phyloP scores from a whole-genome alignment of 129 eudicot species.

The Silybum marianum region DNA sequence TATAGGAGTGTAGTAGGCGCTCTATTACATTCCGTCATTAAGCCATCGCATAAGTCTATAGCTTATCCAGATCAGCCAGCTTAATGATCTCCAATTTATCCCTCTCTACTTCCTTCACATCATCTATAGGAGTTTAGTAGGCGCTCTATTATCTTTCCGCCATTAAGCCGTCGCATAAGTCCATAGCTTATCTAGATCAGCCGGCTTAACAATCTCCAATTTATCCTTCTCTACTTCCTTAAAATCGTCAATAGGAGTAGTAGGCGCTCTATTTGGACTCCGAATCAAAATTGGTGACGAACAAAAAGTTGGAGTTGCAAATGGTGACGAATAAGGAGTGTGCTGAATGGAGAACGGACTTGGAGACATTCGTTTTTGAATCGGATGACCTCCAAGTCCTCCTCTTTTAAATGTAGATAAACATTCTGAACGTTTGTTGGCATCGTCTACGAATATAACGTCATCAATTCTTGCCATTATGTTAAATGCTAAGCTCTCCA shows the following conservation, averaged over 20 bases:
- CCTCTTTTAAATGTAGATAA: slow-evolving; percentile 67
- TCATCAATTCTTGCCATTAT: slow-evolving; percentile 61
- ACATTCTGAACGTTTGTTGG: slow-evolving; percentile 57
- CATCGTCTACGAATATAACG: slow-evolving; percentile 61
- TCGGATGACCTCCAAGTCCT: slow-evolving; percentile 71
- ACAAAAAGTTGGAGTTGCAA: slow-evolving; percentile 79
- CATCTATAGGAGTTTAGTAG: slow-evolving; percentile 27
- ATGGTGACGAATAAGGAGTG: slow-evolving; percentile 76
- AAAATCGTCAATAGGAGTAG: slow-evolving; percentile 28
- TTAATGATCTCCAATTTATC: no score
- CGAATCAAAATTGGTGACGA: slow-evolving; percentile 56
- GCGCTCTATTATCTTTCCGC: slow-evolving; percentile 45
- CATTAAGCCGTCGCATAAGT: slow-evolving; percentile 52
- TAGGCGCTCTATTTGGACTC: slow-evolving; percentile 59
- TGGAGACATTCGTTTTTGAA: slow-evolving; percentile 80
- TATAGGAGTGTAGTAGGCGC: no score
- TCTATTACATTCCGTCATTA: no score
- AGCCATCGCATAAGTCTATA: no score
- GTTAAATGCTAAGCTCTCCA: slow-evolving; percentile 61
- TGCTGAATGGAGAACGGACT: slow-evolving; percentile 88
- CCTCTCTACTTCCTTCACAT: not conserved
- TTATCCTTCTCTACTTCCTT: slow-evolving; percentile 28
- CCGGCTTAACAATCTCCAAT: slow-evolving; percentile 42
- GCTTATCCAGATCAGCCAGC: no score
- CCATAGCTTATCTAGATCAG: slow-evolving; percentile 77